Evolutionary conservation across 805 yeast genomes (phyloP).

Genomic region (Candida sonorensis): DNA sequence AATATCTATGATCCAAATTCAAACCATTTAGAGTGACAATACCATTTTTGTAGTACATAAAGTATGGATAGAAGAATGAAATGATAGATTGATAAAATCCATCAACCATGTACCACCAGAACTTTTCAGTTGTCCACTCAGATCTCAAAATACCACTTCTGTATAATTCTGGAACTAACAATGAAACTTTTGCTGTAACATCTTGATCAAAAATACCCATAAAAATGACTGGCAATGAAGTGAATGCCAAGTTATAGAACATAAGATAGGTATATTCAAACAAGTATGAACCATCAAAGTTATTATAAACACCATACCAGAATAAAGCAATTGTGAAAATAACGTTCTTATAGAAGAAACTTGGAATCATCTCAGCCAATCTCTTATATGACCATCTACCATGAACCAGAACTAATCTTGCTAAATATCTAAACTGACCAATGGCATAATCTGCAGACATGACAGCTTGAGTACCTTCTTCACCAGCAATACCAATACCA

Average conservation of each 20-base stretch:
- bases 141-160: constrained; percentile 62
- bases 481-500: constrained; percentile 89
- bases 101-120: constrained; percentile 68
- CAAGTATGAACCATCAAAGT: constrained; percentile 75
- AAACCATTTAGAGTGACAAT: constrained; percentile 39
- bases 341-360: constrained; percentile 74
- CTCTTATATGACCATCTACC: constrained; percentile 87
- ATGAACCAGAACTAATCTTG: constrained; percentile 63
- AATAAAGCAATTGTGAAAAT: constrained; percentile 67
- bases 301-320: constrained; percentile 71
- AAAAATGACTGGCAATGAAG: constrained; percentile 74
- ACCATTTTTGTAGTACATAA: constrained; percentile 37
- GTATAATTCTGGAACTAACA: constrained; percentile 71
- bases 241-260: constrained; percentile 78
- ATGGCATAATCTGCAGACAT: constrained; percentile 85
- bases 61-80: constrained; percentile 68
- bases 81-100: constrained; percentile 71
- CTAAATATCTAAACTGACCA: constrained; percentile 72
- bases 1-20: constrained; percentile 62
- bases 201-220: constrained; percentile 79
- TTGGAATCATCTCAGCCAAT: constrained; percentile 76
- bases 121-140: constrained; percentile 67
- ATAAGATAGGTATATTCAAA: constrained; percentile 73
- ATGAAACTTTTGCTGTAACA: constrained; percentile 60
- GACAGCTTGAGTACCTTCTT: constrained; percentile 84